These are phyloP conservation scores for Penicillium coprophilum DNA, from an alignment of 495 filamentous ascomycete genomes.

Conservation along the genomic window DNA sequence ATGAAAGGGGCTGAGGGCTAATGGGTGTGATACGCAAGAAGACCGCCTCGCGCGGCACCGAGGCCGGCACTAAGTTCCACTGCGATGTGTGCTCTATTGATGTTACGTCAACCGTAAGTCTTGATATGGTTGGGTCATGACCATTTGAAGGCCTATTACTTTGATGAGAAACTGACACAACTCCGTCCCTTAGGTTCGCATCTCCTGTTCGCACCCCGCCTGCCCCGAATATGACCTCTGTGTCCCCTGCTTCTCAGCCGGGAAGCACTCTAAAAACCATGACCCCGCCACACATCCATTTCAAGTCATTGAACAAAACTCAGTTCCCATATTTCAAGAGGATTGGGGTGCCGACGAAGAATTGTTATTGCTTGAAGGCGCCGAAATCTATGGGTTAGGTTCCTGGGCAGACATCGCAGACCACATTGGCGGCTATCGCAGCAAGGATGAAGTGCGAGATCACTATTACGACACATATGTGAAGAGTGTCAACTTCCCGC, in stretches of 20 bases:
- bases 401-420: slow-evolving; percentile 98
- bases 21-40: slow-evolving; percentile 99
- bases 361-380: slow-evolving; percentile 84
- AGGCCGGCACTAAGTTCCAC: slow-evolving; percentile 90
- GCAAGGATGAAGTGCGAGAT: slow-evolving; percentile 90
- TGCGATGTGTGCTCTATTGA: slow-evolving; percentile 95
- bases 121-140: background rate
- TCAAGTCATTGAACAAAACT: slow-evolving; percentile 96
- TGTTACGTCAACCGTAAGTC: slow-evolving; percentile 86
- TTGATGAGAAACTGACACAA: slow-evolving; percentile 6
- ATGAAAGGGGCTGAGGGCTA: slow-evolving; percentile 41
- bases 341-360: slow-evolving; percentile 99
- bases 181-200: slow-evolving; percentile 67
- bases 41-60: slow-evolving; percentile 80
- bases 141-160: background rate
- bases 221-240: slow-evolving; percentile 97
- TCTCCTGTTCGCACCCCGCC: slow-evolving; percentile 77
- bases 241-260: slow-evolving; percentile 88
- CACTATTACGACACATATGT: slow-evolving; percentile 91
- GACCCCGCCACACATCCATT: slow-evolving; percentile 81
- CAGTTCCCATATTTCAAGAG: slow-evolving; percentile 88
- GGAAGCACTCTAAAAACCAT: slow-evolving; percentile 73
- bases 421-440: slow-evolving; percentile 91
- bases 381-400: slow-evolving; percentile 95
- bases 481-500: slow-evolving; percentile 75